Base-by-base conservation (phyloP, 2,329 filamentous ascomycete species). In the Pseudocercospora pini-densiflorae region DNA sequence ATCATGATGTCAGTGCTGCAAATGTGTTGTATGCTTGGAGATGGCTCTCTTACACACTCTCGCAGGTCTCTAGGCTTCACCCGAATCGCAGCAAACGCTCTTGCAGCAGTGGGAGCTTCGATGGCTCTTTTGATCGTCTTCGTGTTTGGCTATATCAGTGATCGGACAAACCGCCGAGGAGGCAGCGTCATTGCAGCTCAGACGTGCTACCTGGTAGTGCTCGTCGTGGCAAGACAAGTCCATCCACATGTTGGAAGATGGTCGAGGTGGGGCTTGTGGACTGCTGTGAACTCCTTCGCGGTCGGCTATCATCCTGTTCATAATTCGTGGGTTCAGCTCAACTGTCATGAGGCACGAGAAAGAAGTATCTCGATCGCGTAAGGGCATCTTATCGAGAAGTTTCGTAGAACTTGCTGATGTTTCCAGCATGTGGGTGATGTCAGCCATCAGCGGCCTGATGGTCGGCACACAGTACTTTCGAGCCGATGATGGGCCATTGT, bases 271-370 rank as follows among this genome's bases (percentile, higher is more conserved):
- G 83, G 79, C 0, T 73, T 87, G 5, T 86, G 84, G 84, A 86
- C 84, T 2, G 77, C 78, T 0, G 79, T 86, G 2, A 86, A 86
- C 71, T 76, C 76, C 1, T 80, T 86, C 43, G 83, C 84, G 0
- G 84, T 86, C 8, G 82, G 84, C 0, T 86, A 86, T 67, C 84
- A 86, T 72, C 84, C 84, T 0, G 78, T 84, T 0, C 83, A 86
- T 62, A 86, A 86, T 72, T 79, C 82, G 0, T 86, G 84, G 84
- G 76, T 57, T 14, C 63, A 65, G 33, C 24, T 65, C 21, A 87
- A 86, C 68, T 86, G 84, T 68, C 76, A 75, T 14, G 81, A 81
- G 19, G 71, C 81, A 0, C 73, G 79, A 4, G 84, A 85, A 71
- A 73, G 83, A 61, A 86, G 82, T 67, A 83, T 86, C 59, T 79